Evolutionary conservation across 169 alveolate genomes (phyloP).

Genomic region (Plasmodium blacklocki): DNA sequence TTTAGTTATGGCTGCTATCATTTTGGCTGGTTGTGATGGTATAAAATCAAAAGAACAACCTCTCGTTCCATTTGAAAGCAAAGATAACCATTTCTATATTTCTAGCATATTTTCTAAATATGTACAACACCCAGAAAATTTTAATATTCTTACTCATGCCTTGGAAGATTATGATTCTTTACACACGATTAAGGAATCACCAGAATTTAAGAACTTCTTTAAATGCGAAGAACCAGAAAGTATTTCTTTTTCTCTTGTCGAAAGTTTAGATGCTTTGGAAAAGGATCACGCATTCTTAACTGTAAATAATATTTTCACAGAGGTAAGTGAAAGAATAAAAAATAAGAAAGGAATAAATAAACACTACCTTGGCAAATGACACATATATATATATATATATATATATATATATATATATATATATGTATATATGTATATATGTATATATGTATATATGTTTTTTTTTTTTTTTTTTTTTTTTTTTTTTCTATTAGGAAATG

Average conservation of each 20-base stretch:
- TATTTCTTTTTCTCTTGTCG: slow-evolving; percentile 44
- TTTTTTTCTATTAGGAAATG: slow-evolving; percentile 59
- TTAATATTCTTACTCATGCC: slow-evolving; percentile 35
- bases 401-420: background rate
- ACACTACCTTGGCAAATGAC: background rate
- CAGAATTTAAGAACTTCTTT: slow-evolving; percentile 29
- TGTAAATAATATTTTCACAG: slow-evolving; percentile 19
- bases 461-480: background rate
- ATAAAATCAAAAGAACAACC: slow-evolving; percentile 75
- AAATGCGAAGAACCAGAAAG: slow-evolving; percentile 52
- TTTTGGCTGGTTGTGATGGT: slow-evolving; percentile 90
- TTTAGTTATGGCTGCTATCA: slow-evolving; percentile 85
- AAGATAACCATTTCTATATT: slow-evolving; percentile 29
- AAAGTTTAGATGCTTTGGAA: slow-evolving; percentile 71
- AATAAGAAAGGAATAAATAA: background rate
- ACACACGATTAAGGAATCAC: slow-evolving; percentile 22
- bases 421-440: background rate
- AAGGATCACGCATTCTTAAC: slow-evolving; percentile 65
- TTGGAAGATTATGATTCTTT: slow-evolving; percentile 16
- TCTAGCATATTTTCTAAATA: slow-evolving; percentile 42
- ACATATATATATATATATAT: background rate
- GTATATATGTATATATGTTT: background rate
- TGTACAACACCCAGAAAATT: slow-evolving; percentile 21
- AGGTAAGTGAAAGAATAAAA: slow-evolving; percentile 8
- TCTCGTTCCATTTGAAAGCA: slow-evolving; percentile 57